Conservation (phyloP, 495 filamentous ascomycete genomes). For the Hypomontagnella monticulosa region DNA sequence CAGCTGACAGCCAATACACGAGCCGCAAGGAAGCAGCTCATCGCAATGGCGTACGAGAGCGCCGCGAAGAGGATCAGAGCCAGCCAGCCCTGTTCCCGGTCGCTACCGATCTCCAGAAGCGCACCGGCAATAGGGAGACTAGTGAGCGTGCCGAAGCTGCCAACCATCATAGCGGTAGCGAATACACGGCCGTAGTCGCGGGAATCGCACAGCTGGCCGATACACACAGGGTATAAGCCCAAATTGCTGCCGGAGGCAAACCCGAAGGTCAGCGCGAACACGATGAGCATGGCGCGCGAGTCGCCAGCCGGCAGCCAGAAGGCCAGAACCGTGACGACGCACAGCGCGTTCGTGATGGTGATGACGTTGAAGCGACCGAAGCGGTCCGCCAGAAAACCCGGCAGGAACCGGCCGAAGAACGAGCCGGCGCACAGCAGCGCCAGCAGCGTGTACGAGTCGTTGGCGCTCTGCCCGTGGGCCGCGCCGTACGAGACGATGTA, state of each 20-base stretch:
- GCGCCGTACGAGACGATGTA: conserved; percentile 64
- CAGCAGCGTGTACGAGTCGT: conserved; percentile 70
- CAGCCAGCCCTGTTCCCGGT: conserved; percentile 61
- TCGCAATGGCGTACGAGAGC: conserved; percentile 67
- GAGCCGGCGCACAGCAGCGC: conserved; percentile 67
- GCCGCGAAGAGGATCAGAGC: conserved; percentile 75
- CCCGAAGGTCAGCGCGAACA: conserved; percentile 82
- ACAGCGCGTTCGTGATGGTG: conserved; percentile 67
- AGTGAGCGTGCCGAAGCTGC: conserved; percentile 86
- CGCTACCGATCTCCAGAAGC: conserved; percentile 59
- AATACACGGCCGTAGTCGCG: conserved; percentile 86
- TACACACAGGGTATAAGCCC: conserved; percentile 84
- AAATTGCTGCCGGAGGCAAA: conserved; percentile 88
- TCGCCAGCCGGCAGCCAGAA: conserved; percentile 81
- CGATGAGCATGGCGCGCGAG: conserved; percentile 69
- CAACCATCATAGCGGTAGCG: conserved; percentile 87
- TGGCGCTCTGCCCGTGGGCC: conserved; percentile 57
- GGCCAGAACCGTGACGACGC: conserved; percentile 72
- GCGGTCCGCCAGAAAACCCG: conserved; percentile 75
- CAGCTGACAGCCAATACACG: conserved; percentile 76
- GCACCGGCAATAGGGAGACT: conserved; percentile 89
- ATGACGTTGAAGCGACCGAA: conserved; percentile 62
- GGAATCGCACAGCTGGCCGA: conserved; percentile 89
- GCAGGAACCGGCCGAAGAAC: conserved; percentile 73
- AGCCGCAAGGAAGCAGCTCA: conserved; percentile 68